Percentiles rank a stretch among this genome's conserved stretches.
phyloP scores from a whole-genome alignment of 1,284 basidiomycete genomes.

The Polyporus tsugae region DNA sequence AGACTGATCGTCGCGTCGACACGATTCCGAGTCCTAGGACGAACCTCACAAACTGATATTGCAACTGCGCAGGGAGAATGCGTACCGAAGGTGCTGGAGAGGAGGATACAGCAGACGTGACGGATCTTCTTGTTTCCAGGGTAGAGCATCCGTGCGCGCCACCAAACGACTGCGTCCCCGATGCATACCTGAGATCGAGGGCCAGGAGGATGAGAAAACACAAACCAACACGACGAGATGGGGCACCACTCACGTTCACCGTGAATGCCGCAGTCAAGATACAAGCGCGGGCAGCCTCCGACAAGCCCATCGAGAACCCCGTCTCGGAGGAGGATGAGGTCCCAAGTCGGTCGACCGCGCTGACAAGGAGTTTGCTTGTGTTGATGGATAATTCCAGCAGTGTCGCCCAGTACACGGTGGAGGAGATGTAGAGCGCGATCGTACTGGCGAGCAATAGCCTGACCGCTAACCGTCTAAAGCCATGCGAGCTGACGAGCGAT shows the following conservation, averaged over 20 bases:
- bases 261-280: constrained; percentile 7
- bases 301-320: not conserved
- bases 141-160: constrained; percentile 9
- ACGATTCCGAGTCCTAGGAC: not conserved
- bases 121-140: constrained; percentile 4
- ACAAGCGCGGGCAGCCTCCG: constrained; percentile 1
- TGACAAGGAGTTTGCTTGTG: not conserved
- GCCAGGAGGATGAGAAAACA: not conserved
- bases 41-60: not conserved
- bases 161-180: constrained; percentile 5
- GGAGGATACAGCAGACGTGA: constrained; percentile 6
- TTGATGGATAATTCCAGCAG: constrained; percentile 1
- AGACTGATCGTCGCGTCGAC: not conserved
- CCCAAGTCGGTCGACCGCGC: not conserved
- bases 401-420: not conserved
- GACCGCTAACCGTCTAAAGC: not conserved
- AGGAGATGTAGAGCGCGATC: not conserved
- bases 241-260: not conserved
- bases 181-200: not conserved
- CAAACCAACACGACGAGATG: not conserved
- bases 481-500: not conserved
- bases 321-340: not conserved
- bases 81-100: constrained; percentile 4
- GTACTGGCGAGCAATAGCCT: not conserved
- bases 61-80: not conserved